Evolutionary conservation across 2,329 filamentous ascomycete species (phyloP).

Genomic region (Verticillium alfalfae): DNA sequence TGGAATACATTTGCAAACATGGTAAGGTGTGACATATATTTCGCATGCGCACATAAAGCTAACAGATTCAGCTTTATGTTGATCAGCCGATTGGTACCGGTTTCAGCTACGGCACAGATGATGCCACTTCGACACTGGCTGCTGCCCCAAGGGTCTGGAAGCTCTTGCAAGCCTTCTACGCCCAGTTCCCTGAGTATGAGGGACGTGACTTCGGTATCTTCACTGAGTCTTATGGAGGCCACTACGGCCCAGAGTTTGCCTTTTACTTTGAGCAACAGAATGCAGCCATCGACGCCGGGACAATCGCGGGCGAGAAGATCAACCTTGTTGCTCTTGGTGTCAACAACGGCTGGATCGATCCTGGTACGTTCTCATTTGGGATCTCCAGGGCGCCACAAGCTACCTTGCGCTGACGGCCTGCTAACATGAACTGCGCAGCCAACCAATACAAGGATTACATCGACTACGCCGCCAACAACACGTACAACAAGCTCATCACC

Average conservation of each 20-base stretch:
- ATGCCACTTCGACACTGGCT: constrained; percentile 33
- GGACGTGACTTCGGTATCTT: constrained; percentile 51
- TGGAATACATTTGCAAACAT: constrained; percentile 38
- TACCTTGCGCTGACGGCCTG: too few relatives aligned
- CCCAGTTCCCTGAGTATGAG: constrained; percentile 58
- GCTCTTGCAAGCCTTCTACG: constrained; percentile 55
- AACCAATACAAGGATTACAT: constrained; percentile 35
- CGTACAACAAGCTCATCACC: constrained; percentile 20
- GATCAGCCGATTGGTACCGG: constrained; percentile 49
- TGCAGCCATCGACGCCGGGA: constrained; percentile 37
- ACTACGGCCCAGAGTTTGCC: constrained; percentile 52
- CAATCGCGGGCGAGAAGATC: constrained; percentile 32
- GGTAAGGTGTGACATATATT: constrained; percentile 7
- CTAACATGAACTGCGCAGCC: neutral
- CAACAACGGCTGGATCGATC: constrained; percentile 20
- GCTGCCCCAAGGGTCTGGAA: constrained; percentile 49
- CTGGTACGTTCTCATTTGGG: neutral
- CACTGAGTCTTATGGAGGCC: constrained; percentile 51
- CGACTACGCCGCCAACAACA: constrained; percentile 39
- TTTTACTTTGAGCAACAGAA: constrained; percentile 54
- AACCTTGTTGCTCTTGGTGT: constrained; percentile 49
- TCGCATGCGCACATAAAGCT: constrained; percentile 9
- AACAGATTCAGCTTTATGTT: constrained; percentile 50
- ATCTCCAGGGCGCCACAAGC: too few relatives aligned
- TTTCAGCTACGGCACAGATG: constrained; percentile 21